These are phyloP conservation scores for Dendrobium catenatum DNA, from an alignment of 106 monocot genomes.

Conservation along the genomic window DNA sequence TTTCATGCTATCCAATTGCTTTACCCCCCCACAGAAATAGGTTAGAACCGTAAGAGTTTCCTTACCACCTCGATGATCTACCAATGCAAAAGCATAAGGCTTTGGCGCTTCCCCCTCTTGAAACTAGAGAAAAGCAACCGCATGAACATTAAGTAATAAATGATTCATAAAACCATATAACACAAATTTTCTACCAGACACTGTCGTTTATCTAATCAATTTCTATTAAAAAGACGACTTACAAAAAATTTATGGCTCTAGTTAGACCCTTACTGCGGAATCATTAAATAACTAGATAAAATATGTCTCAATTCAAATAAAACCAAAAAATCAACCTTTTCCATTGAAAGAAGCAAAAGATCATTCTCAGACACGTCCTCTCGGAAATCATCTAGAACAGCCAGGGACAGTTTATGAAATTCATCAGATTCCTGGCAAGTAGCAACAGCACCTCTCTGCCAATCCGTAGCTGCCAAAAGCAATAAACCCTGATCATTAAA, in stretches of 20 bases:
- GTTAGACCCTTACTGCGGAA: background rate
- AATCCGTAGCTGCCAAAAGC: conserved; percentile 16
- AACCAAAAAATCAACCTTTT: conserved; percentile 42
- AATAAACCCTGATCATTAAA: background rate
- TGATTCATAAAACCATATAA: background rate
- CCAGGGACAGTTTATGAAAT: conserved; percentile 61
- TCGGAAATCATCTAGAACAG: conserved; percentile 50
- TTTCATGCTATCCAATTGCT: conserved; percentile 29
- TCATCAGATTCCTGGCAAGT: conserved; percentile 47
- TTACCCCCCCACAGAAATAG: conserved; percentile 59
- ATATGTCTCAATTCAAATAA: background rate
- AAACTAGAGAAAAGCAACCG: conserved; percentile 46
- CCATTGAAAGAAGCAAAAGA: conserved; percentile 66
- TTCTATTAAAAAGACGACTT: background rate
- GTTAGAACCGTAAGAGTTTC: conserved; percentile 44
- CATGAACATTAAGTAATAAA: background rate
- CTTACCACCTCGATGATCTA: conserved; percentile 57
- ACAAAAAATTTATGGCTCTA: background rate
- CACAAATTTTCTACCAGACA: background rate
- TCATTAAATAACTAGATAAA: background rate
- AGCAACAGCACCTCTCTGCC: conserved; percentile 55
- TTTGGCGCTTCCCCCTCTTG: conserved; percentile 43
- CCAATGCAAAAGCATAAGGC: conserved; percentile 80
- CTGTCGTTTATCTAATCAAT: background rate
- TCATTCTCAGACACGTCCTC: conserved; percentile 77